phyloP scores from a whole-genome alignment of 345 rosid species.

The Fremontodendron californicum region DNA sequence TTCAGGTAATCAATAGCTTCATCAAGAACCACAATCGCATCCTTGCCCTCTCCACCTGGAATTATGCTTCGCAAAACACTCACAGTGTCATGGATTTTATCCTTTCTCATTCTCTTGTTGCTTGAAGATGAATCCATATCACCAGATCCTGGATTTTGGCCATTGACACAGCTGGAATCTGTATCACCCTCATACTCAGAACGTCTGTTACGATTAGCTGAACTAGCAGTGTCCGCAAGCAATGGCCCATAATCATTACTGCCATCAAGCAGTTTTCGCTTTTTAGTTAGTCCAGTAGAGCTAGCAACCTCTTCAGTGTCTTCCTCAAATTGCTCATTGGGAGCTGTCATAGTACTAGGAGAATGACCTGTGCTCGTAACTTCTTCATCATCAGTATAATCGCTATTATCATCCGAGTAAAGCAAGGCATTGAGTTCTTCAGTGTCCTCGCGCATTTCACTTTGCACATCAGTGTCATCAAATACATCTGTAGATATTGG shows the following conservation, averaged over 20 bases:
- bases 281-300: slow-evolving; percentile 38
- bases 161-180: slow-evolving; percentile 46
- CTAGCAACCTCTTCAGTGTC: slow-evolving; percentile 46
- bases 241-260: slow-evolving; percentile 18
- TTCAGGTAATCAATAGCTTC: slow-evolving; percentile 69
- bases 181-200: slow-evolving; percentile 37
- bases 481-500: slow-evolving; percentile 21
- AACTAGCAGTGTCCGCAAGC: slow-evolving; percentile 30
- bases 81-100: slow-evolving; percentile 52
- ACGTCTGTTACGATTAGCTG: slow-evolving; percentile 21
- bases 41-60: slow-evolving; percentile 57
- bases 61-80: slow-evolving; percentile 49
- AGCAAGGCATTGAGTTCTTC: slow-evolving; percentile 78
- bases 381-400: slow-evolving; percentile 47
- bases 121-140: slow-evolving; percentile 21
- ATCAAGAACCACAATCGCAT: slow-evolving; percentile 53
- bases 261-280: slow-evolving; percentile 36
- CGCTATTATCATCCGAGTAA: slow-evolving; percentile 59
- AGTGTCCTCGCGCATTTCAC: slow-evolving; percentile 74
- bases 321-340: slow-evolving; percentile 24
- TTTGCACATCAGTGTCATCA: slow-evolving; percentile 31
- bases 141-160: neutral
- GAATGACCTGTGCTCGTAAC: slow-evolving; percentile 79
- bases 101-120: slow-evolving; percentile 39
- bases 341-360: slow-evolving; percentile 53